Conservation (phyloP, 257 asterid species). For the Gynochthodes officinalis region DNA sequence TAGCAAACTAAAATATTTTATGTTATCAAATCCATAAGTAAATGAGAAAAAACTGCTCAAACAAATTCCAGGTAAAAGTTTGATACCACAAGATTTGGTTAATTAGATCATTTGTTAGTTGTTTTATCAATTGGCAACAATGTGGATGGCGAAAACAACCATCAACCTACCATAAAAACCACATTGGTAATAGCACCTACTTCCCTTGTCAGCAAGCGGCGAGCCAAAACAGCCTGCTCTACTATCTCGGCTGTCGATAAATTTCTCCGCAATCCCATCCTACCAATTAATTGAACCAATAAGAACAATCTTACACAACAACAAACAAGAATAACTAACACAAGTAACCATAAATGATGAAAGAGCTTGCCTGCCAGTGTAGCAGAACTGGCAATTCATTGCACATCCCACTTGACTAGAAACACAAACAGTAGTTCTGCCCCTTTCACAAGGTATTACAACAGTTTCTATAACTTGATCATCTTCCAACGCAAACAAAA, state of each 20-base stretch:
- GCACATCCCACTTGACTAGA: conserved; percentile 99
- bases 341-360: not conserved
- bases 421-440: conserved; percentile 92
- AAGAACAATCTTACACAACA: conserved; percentile 7
- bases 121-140: not conserved
- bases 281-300: conserved; percentile 29
- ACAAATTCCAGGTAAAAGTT: not conserved
- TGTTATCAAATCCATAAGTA: not conserved
- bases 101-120: not conserved
- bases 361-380: conserved; percentile 81
- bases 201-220: conserved; percentile 71
- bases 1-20: too few species aligned
- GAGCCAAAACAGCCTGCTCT: conserved; percentile 94
- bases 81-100: too few species aligned
- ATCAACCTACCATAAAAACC: conserved; percentile 77
- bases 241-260: conserved; percentile 89
- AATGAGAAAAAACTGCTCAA: not conserved
- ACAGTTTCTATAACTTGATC: conserved; percentile 90
- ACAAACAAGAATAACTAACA: not conserved
- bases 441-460: conserved; percentile 81
- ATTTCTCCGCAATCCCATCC: conserved; percentile 93
- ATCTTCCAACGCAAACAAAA: conserved; percentile 78
- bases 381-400: conserved; percentile 98
- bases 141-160: not conserved
- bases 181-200: conserved; percentile 78